These are phyloP conservation scores for Lichtheimia hyalospora DNA, from an alignment of 371 early-diverging fungal genomes.

Conservation along the genomic window DNA sequence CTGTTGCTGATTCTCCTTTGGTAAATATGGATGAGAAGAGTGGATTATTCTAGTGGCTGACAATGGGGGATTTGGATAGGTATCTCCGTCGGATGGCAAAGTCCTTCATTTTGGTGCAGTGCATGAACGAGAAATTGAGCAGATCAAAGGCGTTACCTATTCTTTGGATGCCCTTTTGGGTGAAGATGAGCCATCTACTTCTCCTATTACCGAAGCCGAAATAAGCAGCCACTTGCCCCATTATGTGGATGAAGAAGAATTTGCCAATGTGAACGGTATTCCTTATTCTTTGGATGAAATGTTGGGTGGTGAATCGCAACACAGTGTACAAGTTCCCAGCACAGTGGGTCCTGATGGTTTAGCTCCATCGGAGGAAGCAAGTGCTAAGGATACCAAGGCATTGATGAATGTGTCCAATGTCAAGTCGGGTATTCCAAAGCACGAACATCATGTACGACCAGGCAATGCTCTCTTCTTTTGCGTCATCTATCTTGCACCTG, in stretches of 20 bases:
- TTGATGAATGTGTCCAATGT: conserved; percentile 15
- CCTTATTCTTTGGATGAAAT: conserved; percentile 86
- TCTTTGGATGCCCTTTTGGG: conserved; percentile 88
- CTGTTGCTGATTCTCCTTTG: conserved; percentile 61
- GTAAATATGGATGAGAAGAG: conserved; percentile 34
- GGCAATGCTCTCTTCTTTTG: conserved; percentile 82
- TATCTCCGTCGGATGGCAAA: conserved; percentile 89
- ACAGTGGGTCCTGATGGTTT: conserved; percentile 46
- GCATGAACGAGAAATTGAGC: conserved; percentile 76
- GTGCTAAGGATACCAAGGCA: conserved; percentile 19
- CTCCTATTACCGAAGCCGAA: conserved; percentile 46
- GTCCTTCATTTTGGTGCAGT: conserved; percentile 89
- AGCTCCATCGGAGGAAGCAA: conserved; percentile 26
- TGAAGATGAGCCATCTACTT: conserved; percentile 36
- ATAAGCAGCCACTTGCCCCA: conserved; percentile 11
- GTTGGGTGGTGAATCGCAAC: conserved; percentile 54
- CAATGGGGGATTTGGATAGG: conserved; percentile 25
- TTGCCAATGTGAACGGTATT: conserved; percentile 90
- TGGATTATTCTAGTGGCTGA: not conserved
- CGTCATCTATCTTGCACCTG: conserved; percentile 95
- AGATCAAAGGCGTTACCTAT: conserved; percentile 93
- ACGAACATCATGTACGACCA: conserved; percentile 49
- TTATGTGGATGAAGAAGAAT: conserved; percentile 70
- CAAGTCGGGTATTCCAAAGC: conserved; percentile 25
- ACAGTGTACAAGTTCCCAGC: conserved; percentile 28